Percentiles rank a stretch among this genome's conserved stretches.
Evolutionary conservation across 306 rosid species (phyloP).

Genomic region (Cercis canadensis): DNA sequence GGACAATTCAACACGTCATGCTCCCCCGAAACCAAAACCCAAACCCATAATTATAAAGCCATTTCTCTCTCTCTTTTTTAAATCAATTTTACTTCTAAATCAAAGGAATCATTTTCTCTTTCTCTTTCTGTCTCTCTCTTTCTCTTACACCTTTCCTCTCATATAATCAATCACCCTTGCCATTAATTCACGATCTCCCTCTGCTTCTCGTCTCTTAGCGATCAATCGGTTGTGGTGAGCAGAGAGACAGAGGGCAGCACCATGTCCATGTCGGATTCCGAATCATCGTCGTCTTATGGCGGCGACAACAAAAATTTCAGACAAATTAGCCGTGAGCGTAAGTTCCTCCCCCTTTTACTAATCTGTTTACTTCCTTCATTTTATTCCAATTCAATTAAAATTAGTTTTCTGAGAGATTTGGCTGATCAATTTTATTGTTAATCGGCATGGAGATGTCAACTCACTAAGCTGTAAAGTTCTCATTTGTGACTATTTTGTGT

Average conservation of each 20-base stretch:
- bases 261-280: conserved; percentile 50
- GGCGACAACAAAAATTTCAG: conserved; percentile 43
- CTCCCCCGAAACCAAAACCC: neutral
- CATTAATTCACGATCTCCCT: conserved; percentile 38
- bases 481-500: neutral
- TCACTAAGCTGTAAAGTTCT: conserved; percentile 10
- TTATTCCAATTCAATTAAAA: neutral
- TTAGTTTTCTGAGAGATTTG: neutral
- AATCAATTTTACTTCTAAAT: neutral
- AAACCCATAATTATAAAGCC: neutral
- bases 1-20: conserved; percentile 35
- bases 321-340: conserved; percentile 51
- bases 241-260: conserved; percentile 18
- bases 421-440: neutral
- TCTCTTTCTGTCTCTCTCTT: neutral
- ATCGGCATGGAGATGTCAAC: neutral
- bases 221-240: conserved; percentile 35
- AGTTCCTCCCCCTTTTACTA: conserved; percentile 8
- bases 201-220: conserved; percentile 30
- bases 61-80: neutral
- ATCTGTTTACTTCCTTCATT: neutral
- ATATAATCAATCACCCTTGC: neutral
- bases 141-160: neutral
- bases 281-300: conserved; percentile 47
- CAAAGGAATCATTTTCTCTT: neutral